A percentile compares a stretch with the other conserved stretches of the same genome.
Evolutionary conservation across 2,329 filamentous ascomycete genomes (phyloP).

Genomic region (Teratosphaeria pseudoeucalypti): DNA sequence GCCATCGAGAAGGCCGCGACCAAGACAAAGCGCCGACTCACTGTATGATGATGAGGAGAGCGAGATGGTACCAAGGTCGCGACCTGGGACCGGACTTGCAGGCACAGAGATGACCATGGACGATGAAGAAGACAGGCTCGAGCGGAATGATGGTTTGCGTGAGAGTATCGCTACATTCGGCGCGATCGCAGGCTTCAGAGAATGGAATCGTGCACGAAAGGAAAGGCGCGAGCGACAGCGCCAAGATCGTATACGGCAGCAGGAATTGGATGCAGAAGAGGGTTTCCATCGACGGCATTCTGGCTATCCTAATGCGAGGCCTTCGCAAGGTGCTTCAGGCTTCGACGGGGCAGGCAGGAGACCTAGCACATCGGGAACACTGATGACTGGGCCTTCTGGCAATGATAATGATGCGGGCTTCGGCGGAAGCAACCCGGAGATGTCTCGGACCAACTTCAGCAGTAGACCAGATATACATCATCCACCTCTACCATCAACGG

Average conservation of each 20-base stretch:
- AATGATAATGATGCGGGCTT: slow-evolving; percentile 27
- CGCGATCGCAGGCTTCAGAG: slow-evolving; percentile 24
- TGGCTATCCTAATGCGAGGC: slow-evolving; percentile 15
- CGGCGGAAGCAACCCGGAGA: slow-evolving; percentile 34
- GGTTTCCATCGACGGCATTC: slow-evolving; percentile 25
- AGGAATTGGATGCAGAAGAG: slow-evolving; percentile 34
- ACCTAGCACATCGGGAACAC: slow-evolving; percentile 20
- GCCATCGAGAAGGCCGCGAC: slow-evolving; percentile 28
- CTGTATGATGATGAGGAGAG: slow-evolving; percentile 27
- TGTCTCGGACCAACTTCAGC: slow-evolving; percentile 28
- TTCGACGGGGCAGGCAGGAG: slow-evolving; percentile 9
- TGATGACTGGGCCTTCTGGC: slow-evolving; percentile 19
- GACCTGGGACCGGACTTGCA: neutral
- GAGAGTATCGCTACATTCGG: slow-evolving; percentile 39
- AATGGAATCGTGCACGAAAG: slow-evolving; percentile 40
- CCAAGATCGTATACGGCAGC: slow-evolving; percentile 43
- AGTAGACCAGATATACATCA: slow-evolving; percentile 16
- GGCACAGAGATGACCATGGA: neutral
- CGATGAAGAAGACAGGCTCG: slow-evolving; percentile 6
- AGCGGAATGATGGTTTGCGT: slow-evolving; percentile 26
- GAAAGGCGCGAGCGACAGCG: slow-evolving; percentile 51
- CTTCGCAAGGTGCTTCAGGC: neutral
- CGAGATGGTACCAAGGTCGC: neutral
- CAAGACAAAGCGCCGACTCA: slow-evolving; percentile 25
- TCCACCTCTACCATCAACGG: slow-evolving; percentile 25